phyloP scores from a whole-genome alignment of 2,329 filamentous ascomycete species.

The Zymoseptoria ardabiliae region DNA sequence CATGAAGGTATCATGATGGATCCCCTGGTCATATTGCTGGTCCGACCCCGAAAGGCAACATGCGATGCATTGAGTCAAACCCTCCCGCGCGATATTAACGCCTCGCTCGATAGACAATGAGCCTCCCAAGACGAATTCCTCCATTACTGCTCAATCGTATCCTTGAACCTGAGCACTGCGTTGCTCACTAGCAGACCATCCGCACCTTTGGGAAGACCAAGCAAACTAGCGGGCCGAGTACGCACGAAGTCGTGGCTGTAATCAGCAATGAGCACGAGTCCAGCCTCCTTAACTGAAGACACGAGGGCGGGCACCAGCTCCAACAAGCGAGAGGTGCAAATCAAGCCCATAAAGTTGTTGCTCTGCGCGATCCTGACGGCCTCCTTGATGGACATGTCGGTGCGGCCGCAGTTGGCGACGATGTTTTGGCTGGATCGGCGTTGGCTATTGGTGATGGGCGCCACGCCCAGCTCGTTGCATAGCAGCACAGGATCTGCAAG shows the following conservation, averaged over 20 bases:
- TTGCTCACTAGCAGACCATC: conserved; percentile 81
- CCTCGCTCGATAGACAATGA: background rate
- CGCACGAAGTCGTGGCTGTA: conserved; percentile 44
- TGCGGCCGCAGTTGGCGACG: conserved; percentile 57
- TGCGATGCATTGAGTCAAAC: background rate
- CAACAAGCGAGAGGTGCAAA: conserved; percentile 79
- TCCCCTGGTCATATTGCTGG: background rate
- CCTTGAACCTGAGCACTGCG: conserved; percentile 86
- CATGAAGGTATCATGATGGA: background rate
- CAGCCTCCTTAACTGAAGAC: conserved; percentile 89
- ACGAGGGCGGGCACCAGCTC: conserved; percentile 88
- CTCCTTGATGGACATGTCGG: conserved; percentile 84
- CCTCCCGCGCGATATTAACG: background rate
- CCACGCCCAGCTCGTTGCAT: conserved; percentile 69
- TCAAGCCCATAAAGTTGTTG: conserved; percentile 97
- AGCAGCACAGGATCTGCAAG: conserved; percentile 75
- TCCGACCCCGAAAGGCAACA: background rate
- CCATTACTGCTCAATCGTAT: conserved; percentile 56
- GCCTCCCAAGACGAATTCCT: background rate
- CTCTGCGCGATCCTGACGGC: conserved; percentile 85
- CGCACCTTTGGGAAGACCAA: conserved; percentile 65
- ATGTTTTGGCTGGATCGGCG: conserved; percentile 19
- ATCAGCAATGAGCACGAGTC: conserved; percentile 85
- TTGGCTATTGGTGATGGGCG: conserved; percentile 6
- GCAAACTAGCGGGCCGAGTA: conserved; percentile 39